These are phyloP conservation scores for Tylopilus subfusipes DNA, from an alignment of 768 basidiomycete genomes.

Conservation along the genomic window DNA sequence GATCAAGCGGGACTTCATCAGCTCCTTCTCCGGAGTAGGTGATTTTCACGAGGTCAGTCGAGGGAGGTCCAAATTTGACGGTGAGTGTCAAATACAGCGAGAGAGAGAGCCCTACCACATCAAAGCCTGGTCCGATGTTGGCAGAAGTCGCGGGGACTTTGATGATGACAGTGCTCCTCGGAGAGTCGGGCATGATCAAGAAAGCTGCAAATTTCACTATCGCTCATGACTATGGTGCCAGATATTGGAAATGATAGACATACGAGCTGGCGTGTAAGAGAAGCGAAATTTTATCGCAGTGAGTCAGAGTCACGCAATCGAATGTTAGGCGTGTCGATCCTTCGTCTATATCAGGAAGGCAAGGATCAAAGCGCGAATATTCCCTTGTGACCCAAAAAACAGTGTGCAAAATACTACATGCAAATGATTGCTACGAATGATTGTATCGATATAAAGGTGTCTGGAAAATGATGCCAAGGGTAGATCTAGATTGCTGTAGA, in stretches of 20 bases:
- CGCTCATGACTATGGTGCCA: neutral
- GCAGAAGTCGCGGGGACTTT: slow-evolving; percentile 95
- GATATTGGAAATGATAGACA: neutral
- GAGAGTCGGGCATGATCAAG: slow-evolving; percentile 18
- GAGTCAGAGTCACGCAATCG: neutral
- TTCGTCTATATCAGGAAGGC: slow-evolving; percentile 14
- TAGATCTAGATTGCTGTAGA: neutral
- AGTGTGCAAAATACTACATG: neutral
- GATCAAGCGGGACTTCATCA: slow-evolving; percentile 84
- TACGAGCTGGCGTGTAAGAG: neutral
- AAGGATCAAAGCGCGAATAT: neutral
- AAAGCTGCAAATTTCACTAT: neutral
- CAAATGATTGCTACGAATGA: neutral
- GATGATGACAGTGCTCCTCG: slow-evolving; percentile 53
- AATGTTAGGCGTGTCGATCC: slow-evolving; percentile 1
- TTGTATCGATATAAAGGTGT: slow-evolving; percentile 12
- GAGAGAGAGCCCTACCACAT: slow-evolving; percentile 97
- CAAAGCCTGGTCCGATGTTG: slow-evolving; percentile 98
- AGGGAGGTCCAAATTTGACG: slow-evolving; percentile 43
- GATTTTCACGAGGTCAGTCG: slow-evolving; percentile 56
- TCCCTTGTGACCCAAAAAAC: neutral
- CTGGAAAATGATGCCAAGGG: neutral
- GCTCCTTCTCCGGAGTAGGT: slow-evolving; percentile 88
- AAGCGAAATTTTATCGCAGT: neutral
- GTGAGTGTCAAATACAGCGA: slow-evolving; percentile 78